Evolutionary conservation across 2,329 filamentous ascomycete species (phyloP), one percentile per base, ranked within the genome.

Genomic region (Beauveria brongniartii): DNA sequence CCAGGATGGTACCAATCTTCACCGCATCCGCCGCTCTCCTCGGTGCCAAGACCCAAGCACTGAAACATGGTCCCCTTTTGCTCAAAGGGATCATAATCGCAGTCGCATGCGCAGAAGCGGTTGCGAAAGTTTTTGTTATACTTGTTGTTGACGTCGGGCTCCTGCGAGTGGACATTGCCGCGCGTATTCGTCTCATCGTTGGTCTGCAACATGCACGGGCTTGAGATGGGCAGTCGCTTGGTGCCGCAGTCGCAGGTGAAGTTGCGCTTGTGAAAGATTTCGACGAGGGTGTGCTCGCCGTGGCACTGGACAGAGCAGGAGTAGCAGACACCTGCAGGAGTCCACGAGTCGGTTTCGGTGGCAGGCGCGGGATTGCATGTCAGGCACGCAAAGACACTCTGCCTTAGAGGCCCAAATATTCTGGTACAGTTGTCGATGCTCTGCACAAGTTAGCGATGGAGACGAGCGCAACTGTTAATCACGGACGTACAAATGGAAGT

Each of bases 1-100:
- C 94, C 92, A 0, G 93, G 91, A 75, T 97, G 93, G 82, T 91
- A 97, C 93, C 93, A 97, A 70, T 97, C 93, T 75, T 97, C 93
- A 14, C 93, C 93, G 74, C 93, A 97, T 5, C 92, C 93, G 18
- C 92, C 92, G 1, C 88, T 87, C 66, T 93, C 89, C 14, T 83
- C 80, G 0, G 85, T 88, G 1, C 91, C 92, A 1, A 97, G 78
- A 0, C 93, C 93, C 2, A 97, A 74, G 70, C 94, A 99, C 73
- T 99, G 94, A 67, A 95, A 99, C 94, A 99, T 99, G 44, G 92
- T 97, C 0, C 93, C 93, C 67, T 93, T 95, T 72, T 99, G 92
- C 70, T 90, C 81, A 53, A 93, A 84, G 0, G 93, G 86, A 71
- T 97, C 89, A 71, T 99, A 99, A 63, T 92, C 85, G 69, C 92